These are phyloP conservation scores for Yarrowia sp. DNA, from an alignment of 805 yeast genomes.

Conservation along the genomic window DNA sequence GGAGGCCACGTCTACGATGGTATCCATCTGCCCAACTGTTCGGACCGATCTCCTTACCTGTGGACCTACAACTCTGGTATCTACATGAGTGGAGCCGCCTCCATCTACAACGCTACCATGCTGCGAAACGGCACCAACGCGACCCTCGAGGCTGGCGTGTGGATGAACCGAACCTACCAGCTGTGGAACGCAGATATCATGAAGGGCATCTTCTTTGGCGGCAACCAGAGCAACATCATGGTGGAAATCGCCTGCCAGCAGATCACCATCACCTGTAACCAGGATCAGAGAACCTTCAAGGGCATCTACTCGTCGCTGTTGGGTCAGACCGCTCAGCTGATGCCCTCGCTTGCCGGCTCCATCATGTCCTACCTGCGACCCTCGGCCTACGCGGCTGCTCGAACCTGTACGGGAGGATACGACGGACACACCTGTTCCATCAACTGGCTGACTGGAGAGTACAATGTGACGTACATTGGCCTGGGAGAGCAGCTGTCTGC, in stretches of 20 bases:
- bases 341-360: slow-evolving; percentile 57
- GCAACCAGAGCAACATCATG: slow-evolving; percentile 57
- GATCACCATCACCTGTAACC: slow-evolving; percentile 64
- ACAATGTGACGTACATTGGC: slow-evolving; percentile 75
- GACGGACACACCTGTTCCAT: slow-evolving; percentile 91
- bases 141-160: slow-evolving; percentile 46
- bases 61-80: slow-evolving; percentile 92
- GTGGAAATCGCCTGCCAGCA: slow-evolving; percentile 87
- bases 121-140: slow-evolving; percentile 53
- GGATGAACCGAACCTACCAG: slow-evolving; percentile 68
- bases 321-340: slow-evolving; percentile 74
- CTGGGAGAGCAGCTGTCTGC: slow-evolving; percentile 93
- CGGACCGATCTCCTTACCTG: slow-evolving; percentile 62
- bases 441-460: slow-evolving; percentile 70
- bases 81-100: slow-evolving; percentile 80
- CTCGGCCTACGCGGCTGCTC: slow-evolving; percentile 77
- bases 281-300: slow-evolving; percentile 91
- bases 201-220: slow-evolving; percentile 36
- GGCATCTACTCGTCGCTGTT: slow-evolving; percentile 79
- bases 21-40: slow-evolving; percentile 63
- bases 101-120: slow-evolving; percentile 71
- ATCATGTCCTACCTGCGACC: slow-evolving; percentile 55
- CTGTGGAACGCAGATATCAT: slow-evolving; percentile 58
- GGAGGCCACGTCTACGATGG: slow-evolving; percentile 55
- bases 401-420: slow-evolving; percentile 82